Evolutionary conservation across 768 basidiomycete genomes (phyloP).

Genomic region (Russula ochroleuca): DNA sequence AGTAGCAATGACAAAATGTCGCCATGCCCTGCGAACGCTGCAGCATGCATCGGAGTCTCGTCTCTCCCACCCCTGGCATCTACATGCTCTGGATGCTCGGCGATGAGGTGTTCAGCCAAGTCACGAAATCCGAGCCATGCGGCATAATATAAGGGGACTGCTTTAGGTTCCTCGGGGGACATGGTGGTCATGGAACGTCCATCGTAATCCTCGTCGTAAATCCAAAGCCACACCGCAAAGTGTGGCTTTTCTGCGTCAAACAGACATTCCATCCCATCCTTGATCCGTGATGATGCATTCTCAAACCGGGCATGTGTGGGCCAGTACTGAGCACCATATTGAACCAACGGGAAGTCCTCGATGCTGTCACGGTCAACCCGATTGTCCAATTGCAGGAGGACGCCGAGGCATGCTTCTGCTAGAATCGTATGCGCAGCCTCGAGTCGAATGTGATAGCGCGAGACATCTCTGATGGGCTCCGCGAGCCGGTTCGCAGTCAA

Average conservation of each 20-base stretch:
- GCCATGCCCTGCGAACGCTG: background rate
- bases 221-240: conserved; percentile 1
- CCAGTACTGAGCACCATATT: background rate
- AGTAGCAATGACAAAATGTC: background rate
- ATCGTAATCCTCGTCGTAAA: background rate
- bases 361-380: background rate
- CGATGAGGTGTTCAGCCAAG: background rate
- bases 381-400: background rate
- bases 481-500: background rate
- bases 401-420: background rate
- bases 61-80: background rate
- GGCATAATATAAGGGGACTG: background rate
- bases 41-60: background rate
- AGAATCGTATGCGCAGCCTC: background rate
- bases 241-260: background rate
- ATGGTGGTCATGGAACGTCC: background rate
- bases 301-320: background rate
- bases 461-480: background rate
- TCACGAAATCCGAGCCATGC: background rate
- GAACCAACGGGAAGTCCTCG: background rate
- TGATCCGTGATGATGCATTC: background rate
- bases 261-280: background rate
- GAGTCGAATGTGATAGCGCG: background rate
- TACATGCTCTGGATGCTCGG: background rate
- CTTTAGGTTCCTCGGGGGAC: background rate